Conservation (phyloP, 2,329 filamentous ascomycete species). For the Stemphylium lycopersici region DNA sequence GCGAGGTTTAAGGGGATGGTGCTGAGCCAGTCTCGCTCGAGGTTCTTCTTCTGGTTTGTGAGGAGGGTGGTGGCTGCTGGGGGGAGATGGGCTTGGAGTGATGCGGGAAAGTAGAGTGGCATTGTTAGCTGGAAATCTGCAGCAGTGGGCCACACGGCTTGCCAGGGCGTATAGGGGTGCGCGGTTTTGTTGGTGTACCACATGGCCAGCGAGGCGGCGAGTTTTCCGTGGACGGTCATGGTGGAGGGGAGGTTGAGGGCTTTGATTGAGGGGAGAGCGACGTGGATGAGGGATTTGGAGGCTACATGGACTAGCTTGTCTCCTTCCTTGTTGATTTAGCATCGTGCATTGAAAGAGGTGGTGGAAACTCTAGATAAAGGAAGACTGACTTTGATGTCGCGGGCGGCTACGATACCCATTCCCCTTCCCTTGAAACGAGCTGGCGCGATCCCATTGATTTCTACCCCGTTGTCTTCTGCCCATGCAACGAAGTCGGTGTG, state of each 20-base stretch:
- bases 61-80: conserved; percentile 54
- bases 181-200: conserved; percentile 49
- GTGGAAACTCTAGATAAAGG: neutral
- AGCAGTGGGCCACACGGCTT: conserved; percentile 68
- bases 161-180: conserved; percentile 61
- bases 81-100: conserved; percentile 50
- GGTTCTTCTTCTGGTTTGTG: conserved; percentile 60
- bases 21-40: conserved; percentile 60
- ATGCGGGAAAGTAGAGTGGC: conserved; percentile 61
- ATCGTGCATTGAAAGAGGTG: neutral
- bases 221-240: conserved; percentile 71
- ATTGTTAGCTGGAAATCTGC: conserved; percentile 65
- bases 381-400: conserved; percentile 65
- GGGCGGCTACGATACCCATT: conserved; percentile 76
- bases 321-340: conserved; percentile 56
- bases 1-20: conserved; percentile 51
- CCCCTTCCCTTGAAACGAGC: conserved; percentile 73
- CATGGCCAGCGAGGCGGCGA: conserved; percentile 71
- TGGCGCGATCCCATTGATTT: conserved; percentile 70
- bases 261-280: conserved; percentile 62
- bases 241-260: conserved; percentile 57
- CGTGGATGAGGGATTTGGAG: conserved; percentile 67
- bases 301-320: conserved; percentile 69
- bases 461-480: conserved; percentile 69
- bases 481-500: conserved; percentile 68